These are phyloP conservation scores for Clonostachys byssicola DNA, from an alignment of 2,329 filamentous ascomycete genomes.

Conservation along the genomic window DNA sequence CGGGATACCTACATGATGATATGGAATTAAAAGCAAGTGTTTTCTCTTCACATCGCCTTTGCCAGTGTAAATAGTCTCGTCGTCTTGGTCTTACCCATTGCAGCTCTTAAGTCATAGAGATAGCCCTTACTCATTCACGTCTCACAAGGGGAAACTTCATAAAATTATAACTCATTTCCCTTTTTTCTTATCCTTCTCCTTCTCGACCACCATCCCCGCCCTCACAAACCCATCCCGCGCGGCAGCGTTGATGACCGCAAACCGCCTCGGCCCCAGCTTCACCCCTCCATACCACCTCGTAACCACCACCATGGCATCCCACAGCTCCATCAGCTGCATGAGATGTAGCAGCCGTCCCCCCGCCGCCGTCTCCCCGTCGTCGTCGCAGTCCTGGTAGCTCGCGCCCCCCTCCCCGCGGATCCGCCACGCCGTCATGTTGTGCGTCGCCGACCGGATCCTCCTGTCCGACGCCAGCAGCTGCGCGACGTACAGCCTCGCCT, in stretches of 20 bases:
- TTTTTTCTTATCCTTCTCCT: conserved; percentile 29
- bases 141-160: too few relatives aligned
- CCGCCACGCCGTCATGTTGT: conserved; percentile 95
- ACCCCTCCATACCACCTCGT: conserved; percentile 94
- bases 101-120: too few relatives aligned
- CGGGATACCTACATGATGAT: too few relatives aligned
- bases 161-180: too few relatives aligned
- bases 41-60: too few relatives aligned
- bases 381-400: conserved; percentile 85
- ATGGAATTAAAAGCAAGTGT: too few relatives aligned
- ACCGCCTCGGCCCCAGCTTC: conserved; percentile 82
- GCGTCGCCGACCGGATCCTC: conserved; percentile 79
- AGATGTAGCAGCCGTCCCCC: conserved; percentile 81
- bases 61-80: too few relatives aligned
- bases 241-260: conserved; percentile 82
- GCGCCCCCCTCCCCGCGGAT: conserved; percentile 53
- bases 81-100: too few relatives aligned
- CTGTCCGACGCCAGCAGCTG: conserved; percentile 80
- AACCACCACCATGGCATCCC: conserved; percentile 90
- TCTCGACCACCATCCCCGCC: conserved; percentile 64
- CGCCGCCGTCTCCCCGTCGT: conserved; percentile 92
- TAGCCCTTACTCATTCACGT: too few relatives aligned
- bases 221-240: conserved; percentile 80
- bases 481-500: conserved; percentile 68
- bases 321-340: conserved; percentile 92